These are phyloP conservation scores for Stromatinia cepivora DNA, from an alignment of 2,329 filamentous ascomycete species.

Conservation along the genomic window DNA sequence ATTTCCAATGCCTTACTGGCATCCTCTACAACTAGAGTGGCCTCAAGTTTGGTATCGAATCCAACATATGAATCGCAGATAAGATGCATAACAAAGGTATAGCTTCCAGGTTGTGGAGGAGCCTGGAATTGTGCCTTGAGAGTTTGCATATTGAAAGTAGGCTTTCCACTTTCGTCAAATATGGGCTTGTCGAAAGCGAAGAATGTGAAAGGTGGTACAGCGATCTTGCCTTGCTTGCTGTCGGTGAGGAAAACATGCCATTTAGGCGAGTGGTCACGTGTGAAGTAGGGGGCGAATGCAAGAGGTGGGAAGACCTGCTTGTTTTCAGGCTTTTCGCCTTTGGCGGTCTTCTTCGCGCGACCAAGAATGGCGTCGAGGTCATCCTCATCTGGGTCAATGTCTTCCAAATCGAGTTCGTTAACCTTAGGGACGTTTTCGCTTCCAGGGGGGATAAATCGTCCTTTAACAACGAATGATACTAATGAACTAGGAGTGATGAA, in stretches of 20 bases:
- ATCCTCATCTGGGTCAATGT: slow-evolving; percentile 89
- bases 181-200: slow-evolving; percentile 87
- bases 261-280: slow-evolving; percentile 82
- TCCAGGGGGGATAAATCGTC: slow-evolving; percentile 87
- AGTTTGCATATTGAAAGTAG: slow-evolving; percentile 93
- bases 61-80: slow-evolving; percentile 95
- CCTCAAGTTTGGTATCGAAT: slow-evolving; percentile 88
- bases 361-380: slow-evolving; percentile 84
- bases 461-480: slow-evolving; percentile 93
- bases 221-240: slow-evolving; percentile 91
- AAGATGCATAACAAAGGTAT: slow-evolving; percentile 91
- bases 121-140: slow-evolving; percentile 97
- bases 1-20: slow-evolving; percentile 80
- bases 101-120: slow-evolving; percentile 86
- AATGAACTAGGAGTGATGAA: slow-evolving; percentile 89
- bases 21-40: slow-evolving; percentile 86
- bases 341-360: slow-evolving; percentile 66
- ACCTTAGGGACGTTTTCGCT: slow-evolving; percentile 72
- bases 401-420: slow-evolving; percentile 78
- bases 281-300: slow-evolving; percentile 87
- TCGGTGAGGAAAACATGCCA: slow-evolving; percentile 97
- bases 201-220: slow-evolving; percentile 96
- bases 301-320: slow-evolving; percentile 75
- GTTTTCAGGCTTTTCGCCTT: slow-evolving; percentile 62
- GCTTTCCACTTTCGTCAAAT: slow-evolving; percentile 75